These are phyloP conservation scores for Exserohilum rostratum DNA, from an alignment of 2,329 filamentous ascomycete genomes.

Conservation along the genomic window DNA sequence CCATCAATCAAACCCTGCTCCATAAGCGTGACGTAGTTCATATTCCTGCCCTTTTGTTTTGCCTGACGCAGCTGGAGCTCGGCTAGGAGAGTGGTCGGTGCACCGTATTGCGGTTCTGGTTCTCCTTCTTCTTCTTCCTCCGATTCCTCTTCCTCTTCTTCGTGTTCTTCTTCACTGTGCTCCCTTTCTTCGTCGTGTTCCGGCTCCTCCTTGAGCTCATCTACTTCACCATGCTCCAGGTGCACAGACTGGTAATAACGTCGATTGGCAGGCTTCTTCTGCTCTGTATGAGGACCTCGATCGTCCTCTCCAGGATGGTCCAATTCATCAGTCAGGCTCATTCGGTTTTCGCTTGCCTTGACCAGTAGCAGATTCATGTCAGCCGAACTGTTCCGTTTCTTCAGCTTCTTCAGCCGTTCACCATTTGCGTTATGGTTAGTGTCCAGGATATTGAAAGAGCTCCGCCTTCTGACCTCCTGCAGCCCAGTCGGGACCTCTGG, in stretches of 20 bases:
- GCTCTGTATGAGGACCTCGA: conserved; percentile 30
- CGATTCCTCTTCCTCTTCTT: conserved; percentile 53
- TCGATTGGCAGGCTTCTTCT: conserved; percentile 23
- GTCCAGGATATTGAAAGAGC: conserved; percentile 46
- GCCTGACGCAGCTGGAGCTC: conserved; percentile 91
- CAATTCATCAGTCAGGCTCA: conserved; percentile 45
- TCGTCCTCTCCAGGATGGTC: conserved; percentile 40
- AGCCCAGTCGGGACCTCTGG: conserved; percentile 28
- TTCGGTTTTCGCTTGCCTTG: conserved; percentile 42
- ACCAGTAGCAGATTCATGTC: conserved; percentile 45
- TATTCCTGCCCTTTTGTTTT: conserved; percentile 80
- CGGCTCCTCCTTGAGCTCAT: conserved; percentile 47
- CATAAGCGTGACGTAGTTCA: conserved; percentile 66
- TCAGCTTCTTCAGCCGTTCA: conserved; percentile 48
- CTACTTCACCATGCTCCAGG: conserved; percentile 30
- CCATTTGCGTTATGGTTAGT: conserved; percentile 47
- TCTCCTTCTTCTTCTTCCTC: conserved; percentile 52
- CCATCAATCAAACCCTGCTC: conserved; percentile 70
- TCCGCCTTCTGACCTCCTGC: conserved; percentile 44
- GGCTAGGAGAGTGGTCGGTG: conserved; percentile 87
- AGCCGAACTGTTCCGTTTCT: conserved; percentile 50
- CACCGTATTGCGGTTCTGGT: conserved; percentile 63
- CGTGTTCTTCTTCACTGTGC: conserved; percentile 52
- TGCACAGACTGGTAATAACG: conserved; percentile 24
- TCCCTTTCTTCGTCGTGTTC: conserved; percentile 45